Conservation (phyloP, 2,329 filamentous ascomycete genomes). For the Fusarium keratoplasticum region DNA sequence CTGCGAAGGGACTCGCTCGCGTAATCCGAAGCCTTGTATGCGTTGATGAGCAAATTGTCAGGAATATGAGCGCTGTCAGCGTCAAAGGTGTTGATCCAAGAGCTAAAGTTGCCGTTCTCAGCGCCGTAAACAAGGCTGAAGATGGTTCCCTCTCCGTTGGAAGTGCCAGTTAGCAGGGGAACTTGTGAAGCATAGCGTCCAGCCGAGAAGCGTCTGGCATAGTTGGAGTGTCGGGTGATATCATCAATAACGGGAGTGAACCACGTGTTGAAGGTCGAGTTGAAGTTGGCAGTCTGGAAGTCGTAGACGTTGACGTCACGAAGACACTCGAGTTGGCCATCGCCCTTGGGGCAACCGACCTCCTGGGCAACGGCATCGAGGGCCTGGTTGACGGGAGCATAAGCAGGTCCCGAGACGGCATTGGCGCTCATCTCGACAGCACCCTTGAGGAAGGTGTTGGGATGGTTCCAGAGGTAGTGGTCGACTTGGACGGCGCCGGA, state of each 20-base stretch:
- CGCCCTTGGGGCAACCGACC: constrained; percentile 48
- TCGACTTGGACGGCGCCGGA: constrained; percentile 53
- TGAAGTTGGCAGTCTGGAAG: constrained; percentile 40
- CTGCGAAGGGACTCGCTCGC: constrained; percentile 53
- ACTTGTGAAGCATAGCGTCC: constrained; percentile 49
- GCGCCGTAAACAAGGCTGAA: constrained; percentile 51
- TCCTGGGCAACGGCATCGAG: constrained; percentile 52
- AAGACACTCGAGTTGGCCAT: constrained; percentile 53
- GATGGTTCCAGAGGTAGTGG: constrained; percentile 57
- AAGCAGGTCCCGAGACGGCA: constrained; percentile 53
- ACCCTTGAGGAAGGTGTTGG: constrained; percentile 51
- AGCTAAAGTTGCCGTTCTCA: constrained; percentile 44
- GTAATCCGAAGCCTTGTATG: constrained; percentile 47
- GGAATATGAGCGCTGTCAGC: constrained; percentile 39
- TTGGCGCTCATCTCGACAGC: constrained; percentile 58
- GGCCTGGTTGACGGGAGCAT: constrained; percentile 51
- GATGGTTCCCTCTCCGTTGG: constrained; percentile 51
- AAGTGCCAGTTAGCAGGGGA: constrained; percentile 51
- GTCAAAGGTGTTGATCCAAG: constrained; percentile 43
- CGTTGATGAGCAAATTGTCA: constrained; percentile 18
- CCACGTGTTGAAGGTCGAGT: constrained; percentile 54
- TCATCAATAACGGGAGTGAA: constrained; percentile 54
- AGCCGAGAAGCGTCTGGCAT: constrained; percentile 34
- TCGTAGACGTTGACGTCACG: constrained; percentile 43
- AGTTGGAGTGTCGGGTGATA: constrained; percentile 49